These are phyloP conservation scores for Chloropicon primus DNA, from an alignment of 139 green algal genomes.

Conservation along the genomic window DNA sequence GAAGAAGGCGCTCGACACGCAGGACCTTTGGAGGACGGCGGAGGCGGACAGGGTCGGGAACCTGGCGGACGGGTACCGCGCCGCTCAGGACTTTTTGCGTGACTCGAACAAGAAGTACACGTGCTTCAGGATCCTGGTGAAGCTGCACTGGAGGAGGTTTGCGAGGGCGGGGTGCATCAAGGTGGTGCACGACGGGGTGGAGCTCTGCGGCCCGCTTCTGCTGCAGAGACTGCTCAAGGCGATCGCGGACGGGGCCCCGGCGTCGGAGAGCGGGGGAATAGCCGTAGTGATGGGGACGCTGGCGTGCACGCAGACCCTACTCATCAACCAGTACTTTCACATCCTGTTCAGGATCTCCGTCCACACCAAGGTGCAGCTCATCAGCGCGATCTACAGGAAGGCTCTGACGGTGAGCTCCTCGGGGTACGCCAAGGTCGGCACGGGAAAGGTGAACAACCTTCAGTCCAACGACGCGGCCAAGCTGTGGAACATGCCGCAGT, in stretches of 20 bases:
- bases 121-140: neutral
- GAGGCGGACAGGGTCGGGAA: neutral
- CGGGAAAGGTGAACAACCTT: slow-evolving; percentile 51
- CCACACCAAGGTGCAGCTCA: slow-evolving; percentile 30
- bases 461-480: slow-evolving; percentile 73
- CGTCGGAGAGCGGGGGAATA: neutral
- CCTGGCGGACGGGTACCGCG: neutral
- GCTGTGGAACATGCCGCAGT: slow-evolving; percentile 56
- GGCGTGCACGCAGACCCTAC: slow-evolving; percentile 39
- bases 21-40: neutral
- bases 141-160: neutral
- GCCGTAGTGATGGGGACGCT: neutral
- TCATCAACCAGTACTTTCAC: slow-evolving; percentile 74
- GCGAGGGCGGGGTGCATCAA: neutral
- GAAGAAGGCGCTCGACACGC: neutral
- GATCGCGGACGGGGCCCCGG: neutral
- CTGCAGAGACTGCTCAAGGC: neutral
- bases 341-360: slow-evolving; percentile 51
- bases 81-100: neutral
- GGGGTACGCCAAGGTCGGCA: slow-evolving; percentile 33
- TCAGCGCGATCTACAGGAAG: slow-evolving; percentile 63
- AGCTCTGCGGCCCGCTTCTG: neutral
- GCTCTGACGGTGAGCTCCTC: slow-evolving; percentile 37
- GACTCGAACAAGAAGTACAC: neutral
- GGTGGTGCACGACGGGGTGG: slow-evolving; percentile 2